Percentiles rank a stretch among this genome's conserved stretches.
Conservation (phyloP, 2,329 filamentous ascomycete genomes). For the Lojkania enalia region DNA sequence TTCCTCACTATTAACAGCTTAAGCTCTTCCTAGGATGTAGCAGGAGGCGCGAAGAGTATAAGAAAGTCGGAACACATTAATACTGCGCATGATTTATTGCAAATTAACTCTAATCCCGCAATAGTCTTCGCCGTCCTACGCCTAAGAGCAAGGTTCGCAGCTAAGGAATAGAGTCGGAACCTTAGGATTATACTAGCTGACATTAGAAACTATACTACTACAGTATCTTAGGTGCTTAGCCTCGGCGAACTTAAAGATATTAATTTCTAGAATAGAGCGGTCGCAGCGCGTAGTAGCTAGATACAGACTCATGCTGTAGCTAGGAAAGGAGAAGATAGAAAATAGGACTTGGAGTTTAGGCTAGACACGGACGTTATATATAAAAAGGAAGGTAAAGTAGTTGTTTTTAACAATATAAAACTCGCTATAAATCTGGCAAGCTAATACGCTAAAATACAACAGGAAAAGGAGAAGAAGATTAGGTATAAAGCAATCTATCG, state of each 20-base stretch:
- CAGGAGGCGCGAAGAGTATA: conserved; percentile 10
- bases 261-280: background rate
- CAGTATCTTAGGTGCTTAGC: background rate
- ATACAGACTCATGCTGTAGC: background rate
- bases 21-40: conserved; percentile 12
- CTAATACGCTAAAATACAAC: background rate
- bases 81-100: conserved; percentile 10
- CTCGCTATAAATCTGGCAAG: background rate
- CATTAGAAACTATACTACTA: background rate
- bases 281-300: background rate
- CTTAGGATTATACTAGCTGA: conserved; percentile 12
- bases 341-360: background rate
- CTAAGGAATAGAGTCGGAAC: conserved; percentile 12
- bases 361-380: background rate
- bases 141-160: conserved; percentile 11
- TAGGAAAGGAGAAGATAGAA: background rate
- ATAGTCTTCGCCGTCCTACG: conserved; percentile 11
- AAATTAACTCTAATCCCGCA: conserved; percentile 12
- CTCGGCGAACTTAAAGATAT: background rate
- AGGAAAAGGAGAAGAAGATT: background rate
- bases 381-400: background rate
- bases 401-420: background rate
- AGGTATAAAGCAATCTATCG: background rate
- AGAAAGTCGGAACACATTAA: conserved; percentile 14
- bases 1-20: conserved; percentile 14